phyloP scores from a whole-genome alignment of 305 asterid genomes.

The Lippia alba region DNA sequence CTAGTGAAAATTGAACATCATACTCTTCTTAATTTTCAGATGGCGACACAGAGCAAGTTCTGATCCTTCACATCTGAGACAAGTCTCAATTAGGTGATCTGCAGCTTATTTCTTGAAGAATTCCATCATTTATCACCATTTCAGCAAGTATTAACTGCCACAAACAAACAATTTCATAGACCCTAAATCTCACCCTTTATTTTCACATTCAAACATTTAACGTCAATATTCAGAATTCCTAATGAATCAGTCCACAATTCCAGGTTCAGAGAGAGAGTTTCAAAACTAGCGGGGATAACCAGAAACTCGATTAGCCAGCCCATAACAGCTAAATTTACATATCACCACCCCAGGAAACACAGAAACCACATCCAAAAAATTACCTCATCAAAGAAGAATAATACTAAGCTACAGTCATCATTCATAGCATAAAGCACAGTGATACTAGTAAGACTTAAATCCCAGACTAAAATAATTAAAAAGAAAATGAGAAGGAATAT shows the following conservation, averaged over 20 bases:
- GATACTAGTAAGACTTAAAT: not conserved
- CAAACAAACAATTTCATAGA: not conserved
- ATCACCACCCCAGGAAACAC: not conserved
- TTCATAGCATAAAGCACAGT: constrained; percentile 1
- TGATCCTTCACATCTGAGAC: not conserved
- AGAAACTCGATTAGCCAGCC: not conserved
- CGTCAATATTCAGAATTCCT: not conserved
- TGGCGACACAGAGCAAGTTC: not conserved
- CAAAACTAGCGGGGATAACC: not conserved
- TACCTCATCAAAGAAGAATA: not conserved
- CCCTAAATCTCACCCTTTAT: constrained; percentile 1
- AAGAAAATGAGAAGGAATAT: not conserved
- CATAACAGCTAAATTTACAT: not conserved
- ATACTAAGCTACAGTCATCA: not conserved
- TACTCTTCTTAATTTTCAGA: not conserved
- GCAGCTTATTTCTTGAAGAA: not conserved
- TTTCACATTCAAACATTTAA: not conserved
- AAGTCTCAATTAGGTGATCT: constrained; percentile 3
- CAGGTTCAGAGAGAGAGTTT: too few relatives aligned
- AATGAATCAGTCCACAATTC: not conserved
- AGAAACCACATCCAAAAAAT: not conserved
- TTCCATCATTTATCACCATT: not conserved
- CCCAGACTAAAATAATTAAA: not conserved
- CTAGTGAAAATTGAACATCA: not conserved
- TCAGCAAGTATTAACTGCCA: constrained; percentile 16